These are phyloP conservation scores for Clonostachys sp. DNA, from an alignment of 2,329 filamentous ascomycete species.

Conservation along the genomic window DNA sequence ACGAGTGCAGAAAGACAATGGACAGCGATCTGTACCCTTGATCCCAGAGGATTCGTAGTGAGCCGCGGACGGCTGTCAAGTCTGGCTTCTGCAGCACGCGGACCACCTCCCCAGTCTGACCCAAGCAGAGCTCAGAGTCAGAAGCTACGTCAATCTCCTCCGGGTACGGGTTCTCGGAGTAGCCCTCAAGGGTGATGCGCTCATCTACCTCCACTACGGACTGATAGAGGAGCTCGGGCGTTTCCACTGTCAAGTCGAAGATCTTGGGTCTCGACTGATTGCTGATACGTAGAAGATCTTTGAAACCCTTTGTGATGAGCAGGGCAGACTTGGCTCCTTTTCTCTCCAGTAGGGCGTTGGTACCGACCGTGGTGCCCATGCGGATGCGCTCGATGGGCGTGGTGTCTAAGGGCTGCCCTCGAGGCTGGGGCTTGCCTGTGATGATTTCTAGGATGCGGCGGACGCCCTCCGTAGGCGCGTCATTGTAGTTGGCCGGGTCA, in stretches of 20 bases:
- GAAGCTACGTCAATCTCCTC: slow-evolving; percentile 66
- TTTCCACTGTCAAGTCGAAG: slow-evolving; percentile 66
- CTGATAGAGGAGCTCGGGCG: slow-evolving; percentile 65
- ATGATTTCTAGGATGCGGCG: slow-evolving; percentile 34
- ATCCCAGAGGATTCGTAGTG: slow-evolving; percentile 56
- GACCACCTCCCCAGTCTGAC: slow-evolving; percentile 64
- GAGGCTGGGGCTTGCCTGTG: slow-evolving; percentile 20
- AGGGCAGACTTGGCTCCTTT: slow-evolving; percentile 70
- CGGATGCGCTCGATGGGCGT: slow-evolving; percentile 54
- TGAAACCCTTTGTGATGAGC: slow-evolving; percentile 68
- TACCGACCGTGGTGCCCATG: slow-evolving; percentile 76
- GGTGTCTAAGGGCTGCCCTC: slow-evolving; percentile 24
- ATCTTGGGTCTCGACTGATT: slow-evolving; percentile 71
- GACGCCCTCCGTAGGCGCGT: slow-evolving; percentile 67
- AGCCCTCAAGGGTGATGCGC: slow-evolving; percentile 68
- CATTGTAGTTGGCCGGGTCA: slow-evolving; percentile 66
- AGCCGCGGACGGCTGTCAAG: slow-evolving; percentile 42
- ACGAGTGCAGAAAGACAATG: slow-evolving; percentile 70
- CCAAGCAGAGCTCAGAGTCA: slow-evolving; percentile 54
- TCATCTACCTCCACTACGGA: slow-evolving; percentile 70
- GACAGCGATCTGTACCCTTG: slow-evolving; percentile 46
- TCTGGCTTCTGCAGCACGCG: slow-evolving; percentile 59
- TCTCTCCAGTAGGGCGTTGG: slow-evolving; percentile 69
- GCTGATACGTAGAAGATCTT: slow-evolving; percentile 66
- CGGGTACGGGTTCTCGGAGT: slow-evolving; percentile 64